These are phyloP conservation scores for Cucumis cinereus DNA, from an alignment of 306 rosid species.

Conservation along the genomic window DNA sequence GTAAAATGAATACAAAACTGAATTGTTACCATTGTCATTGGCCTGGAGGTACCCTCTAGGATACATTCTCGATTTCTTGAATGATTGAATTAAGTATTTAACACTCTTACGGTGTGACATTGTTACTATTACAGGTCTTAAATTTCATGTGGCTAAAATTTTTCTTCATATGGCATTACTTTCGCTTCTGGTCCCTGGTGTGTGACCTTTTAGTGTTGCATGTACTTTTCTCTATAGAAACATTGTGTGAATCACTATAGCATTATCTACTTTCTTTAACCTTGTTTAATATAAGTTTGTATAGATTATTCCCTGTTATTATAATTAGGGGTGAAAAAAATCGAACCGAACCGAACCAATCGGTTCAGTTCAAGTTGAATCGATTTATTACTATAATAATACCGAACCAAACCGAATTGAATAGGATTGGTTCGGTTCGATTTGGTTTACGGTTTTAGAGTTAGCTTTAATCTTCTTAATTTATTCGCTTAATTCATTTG, in stretches of 20 bases:
- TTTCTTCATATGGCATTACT: conserved; percentile 80
- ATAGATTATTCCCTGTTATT: neutral
- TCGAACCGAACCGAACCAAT: too few species aligned
- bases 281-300: neutral
- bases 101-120: neutral
- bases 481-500: too few species aligned
- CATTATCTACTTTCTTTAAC: neutral
- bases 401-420: too few species aligned
- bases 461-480: too few species aligned
- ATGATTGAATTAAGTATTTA: neutral
- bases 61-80: neutral
- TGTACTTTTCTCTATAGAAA: neutral
- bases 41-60: neutral
- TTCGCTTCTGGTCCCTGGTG: conserved; percentile 93
- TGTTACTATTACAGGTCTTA: conserved; percentile 49
- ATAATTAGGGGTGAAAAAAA: too few species aligned
- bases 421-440: too few species aligned
- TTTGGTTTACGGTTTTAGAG: too few species aligned
- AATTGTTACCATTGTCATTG: neutral
- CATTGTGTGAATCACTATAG: neutral
- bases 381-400: too few species aligned
- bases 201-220: conserved; percentile 9
- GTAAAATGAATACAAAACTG: neutral
- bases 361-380: too few species aligned
- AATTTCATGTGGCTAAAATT: conserved; percentile 96